Conservation (phyloP, 805 yeast species). For the Cyberlindnera japonica region DNA sequence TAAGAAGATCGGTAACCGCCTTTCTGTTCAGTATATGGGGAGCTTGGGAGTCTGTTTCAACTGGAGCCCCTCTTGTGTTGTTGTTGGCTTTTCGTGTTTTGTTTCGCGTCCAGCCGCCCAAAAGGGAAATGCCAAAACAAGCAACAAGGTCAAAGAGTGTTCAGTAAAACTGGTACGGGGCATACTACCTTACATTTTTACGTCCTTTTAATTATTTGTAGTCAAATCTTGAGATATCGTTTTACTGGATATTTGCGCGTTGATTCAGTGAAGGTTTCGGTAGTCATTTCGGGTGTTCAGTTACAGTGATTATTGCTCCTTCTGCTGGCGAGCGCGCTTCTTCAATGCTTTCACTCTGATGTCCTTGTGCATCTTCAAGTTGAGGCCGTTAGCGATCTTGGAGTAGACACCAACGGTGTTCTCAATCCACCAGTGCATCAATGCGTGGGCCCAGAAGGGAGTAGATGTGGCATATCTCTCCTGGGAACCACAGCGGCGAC, state of each 20-base stretch:
- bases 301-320: conserved; percentile 14
- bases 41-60: too few relatives aligned
- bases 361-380: conserved; percentile 70
- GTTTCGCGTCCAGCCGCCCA: conserved; percentile 13
- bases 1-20: too few relatives aligned
- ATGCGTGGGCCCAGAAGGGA: conserved; percentile 92
- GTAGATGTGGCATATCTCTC: conserved; percentile 83
- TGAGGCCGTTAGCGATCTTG: conserved; percentile 60
- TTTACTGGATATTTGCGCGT: too few relatives aligned
- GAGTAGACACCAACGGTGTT: conserved; percentile 81
- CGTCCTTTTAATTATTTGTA: background rate
- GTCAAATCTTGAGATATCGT: background rate
- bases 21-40: too few relatives aligned
- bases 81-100: conserved; percentile 8
- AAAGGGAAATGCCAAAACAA: conserved; percentile 10
- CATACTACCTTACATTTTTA: background rate
- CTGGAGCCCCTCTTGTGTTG: too few relatives aligned
- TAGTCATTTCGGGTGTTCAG: background rate
- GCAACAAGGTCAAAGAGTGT: background rate
- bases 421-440: conserved; percentile 80
- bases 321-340: conserved; percentile 53
- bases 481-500: conserved; percentile 90
- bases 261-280: too few relatives aligned
- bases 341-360: conserved; percentile 81
- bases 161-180: background rate